These are phyloP conservation scores for Metarhizium robertsii DNA, from an alignment of 2,329 filamentous ascomycete species.

Conservation along the genomic window DNA sequence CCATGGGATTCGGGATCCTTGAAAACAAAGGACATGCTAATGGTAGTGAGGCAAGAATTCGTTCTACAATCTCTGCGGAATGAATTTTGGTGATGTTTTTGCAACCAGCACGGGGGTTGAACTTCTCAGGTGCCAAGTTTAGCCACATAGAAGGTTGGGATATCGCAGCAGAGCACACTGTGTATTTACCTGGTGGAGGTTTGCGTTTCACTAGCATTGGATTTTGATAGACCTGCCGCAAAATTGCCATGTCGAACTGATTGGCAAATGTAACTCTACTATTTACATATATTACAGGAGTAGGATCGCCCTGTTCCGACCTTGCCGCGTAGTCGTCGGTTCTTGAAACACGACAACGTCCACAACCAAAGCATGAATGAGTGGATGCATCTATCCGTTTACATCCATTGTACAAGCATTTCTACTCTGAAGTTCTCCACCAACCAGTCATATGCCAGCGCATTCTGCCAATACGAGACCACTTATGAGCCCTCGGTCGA, in stretches of 20 bases:
- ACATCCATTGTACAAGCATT: background rate
- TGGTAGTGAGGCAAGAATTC: conserved; percentile 36
- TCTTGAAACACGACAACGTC: background rate
- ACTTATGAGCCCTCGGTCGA: conserved; percentile 31
- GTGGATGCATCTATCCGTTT: too few relatives aligned
- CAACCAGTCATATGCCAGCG: background rate
- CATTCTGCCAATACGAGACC: background rate
- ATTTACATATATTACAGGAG: background rate
- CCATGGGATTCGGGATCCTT: conserved; percentile 50
- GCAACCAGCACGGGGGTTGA: background rate
- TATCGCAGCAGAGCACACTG: background rate
- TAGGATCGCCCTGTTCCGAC: background rate
- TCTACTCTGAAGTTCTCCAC: background rate
- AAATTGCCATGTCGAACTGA: too few relatives aligned
- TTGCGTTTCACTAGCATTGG: background rate
- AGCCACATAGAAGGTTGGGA: background rate
- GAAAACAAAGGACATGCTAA: conserved; percentile 25
- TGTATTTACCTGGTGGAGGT: background rate
- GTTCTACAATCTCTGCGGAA: conserved; percentile 7
- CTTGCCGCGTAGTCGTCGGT: background rate
- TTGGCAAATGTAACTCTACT: background rate
- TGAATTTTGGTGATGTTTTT: background rate
- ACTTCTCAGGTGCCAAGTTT: background rate
- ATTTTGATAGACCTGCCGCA: background rate
- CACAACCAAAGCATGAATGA: too few relatives aligned